phyloP scores from a whole-genome alignment of 2,329 filamentous ascomycete genomes.

The Phialophora macrospora region DNA sequence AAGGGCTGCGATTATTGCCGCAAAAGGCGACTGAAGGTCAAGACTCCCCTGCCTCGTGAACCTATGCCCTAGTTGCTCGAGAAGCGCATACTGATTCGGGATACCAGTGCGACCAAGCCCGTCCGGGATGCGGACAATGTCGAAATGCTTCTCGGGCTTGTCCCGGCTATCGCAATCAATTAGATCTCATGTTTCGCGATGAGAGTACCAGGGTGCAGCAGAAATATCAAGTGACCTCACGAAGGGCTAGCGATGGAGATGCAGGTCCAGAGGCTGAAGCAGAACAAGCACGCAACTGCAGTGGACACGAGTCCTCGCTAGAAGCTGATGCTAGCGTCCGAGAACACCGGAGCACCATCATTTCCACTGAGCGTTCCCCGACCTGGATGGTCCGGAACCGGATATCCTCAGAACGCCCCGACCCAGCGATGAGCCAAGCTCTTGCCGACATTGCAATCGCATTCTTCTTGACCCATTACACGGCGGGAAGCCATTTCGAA shows the following conservation, averaged over 20 bases:
- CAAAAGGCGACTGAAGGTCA: slow-evolving; percentile 49
- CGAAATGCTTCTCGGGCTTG: slow-evolving; percentile 64
- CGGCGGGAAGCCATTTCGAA: slow-evolving; percentile 26
- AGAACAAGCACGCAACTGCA: not conserved
- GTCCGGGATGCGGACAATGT: slow-evolving; percentile 67
- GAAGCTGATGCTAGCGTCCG: not conserved
- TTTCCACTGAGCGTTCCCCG: not conserved
- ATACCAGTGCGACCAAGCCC: slow-evolving; percentile 63
- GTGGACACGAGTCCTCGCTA: not conserved
- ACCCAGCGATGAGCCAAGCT: not conserved
- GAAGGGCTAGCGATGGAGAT: not conserved
- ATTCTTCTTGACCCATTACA: slow-evolving; percentile 25
- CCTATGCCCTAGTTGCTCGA: slow-evolving; percentile 7
- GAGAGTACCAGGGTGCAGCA: slow-evolving; percentile 55
- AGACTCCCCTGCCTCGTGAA: not conserved
- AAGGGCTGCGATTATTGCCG: slow-evolving; percentile 53
- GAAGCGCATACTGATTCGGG: slow-evolving; percentile 10
- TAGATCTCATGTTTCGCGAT: slow-evolving; percentile 69
- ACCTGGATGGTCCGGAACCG: not conserved
- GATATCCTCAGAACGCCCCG: not conserved
- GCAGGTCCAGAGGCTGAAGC: not conserved
- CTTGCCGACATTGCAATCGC: slow-evolving; percentile 22
- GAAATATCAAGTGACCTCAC: slow-evolving; percentile 11
- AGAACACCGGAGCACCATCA: not conserved
- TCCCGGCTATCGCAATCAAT: slow-evolving; percentile 67